A percentile compares a stretch with the other conserved stretches of the same genome.
Conservation (phyloP, 1,284 basidiomycete genomes). For the Hymenochaete sp. region DNA sequence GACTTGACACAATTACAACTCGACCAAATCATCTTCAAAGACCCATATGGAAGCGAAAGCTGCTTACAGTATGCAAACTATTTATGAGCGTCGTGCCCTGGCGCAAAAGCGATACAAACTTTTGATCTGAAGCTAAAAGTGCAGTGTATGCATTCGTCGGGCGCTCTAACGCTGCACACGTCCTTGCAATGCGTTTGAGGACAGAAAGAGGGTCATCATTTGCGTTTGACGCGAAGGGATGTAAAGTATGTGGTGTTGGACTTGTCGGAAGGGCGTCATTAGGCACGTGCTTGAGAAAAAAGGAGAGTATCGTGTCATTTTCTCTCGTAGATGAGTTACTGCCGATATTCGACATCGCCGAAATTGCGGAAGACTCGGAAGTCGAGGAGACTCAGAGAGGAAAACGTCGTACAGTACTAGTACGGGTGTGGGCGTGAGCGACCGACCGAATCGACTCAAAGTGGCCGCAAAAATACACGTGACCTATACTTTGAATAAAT, state of each 20-base stretch:
- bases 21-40: background rate
- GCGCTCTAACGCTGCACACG: slow-evolving; percentile 4
- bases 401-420: too few relatives aligned
- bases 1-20: slow-evolving; percentile 12
- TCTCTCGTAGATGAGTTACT: background rate
- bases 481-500: too few relatives aligned
- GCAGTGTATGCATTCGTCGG: slow-evolving; percentile 8
- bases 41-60: background rate
- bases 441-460: too few relatives aligned
- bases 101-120: slow-evolving; percentile 19
- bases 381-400: too few relatives aligned
- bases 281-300: slow-evolving; percentile 7
- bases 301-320: slow-evolving; percentile 13
- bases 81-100: slow-evolving; percentile 18
- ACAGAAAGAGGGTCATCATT: slow-evolving; percentile 10
- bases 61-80: slow-evolving; percentile 19
- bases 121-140: slow-evolving; percentile 17
- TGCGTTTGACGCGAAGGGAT: slow-evolving; percentile 14
- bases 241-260: slow-evolving; percentile 11
- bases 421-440: too few relatives aligned
- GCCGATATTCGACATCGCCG: too few relatives aligned
- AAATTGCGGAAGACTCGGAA: too few relatives aligned
- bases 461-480: too few relatives aligned
- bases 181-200: slow-evolving; percentile 9
- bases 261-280: slow-evolving; percentile 8